Evolutionary conservation across 2,329 filamentous ascomycete species (phyloP).

Genomic region (Colletotrichum cordylinicola): DNA sequence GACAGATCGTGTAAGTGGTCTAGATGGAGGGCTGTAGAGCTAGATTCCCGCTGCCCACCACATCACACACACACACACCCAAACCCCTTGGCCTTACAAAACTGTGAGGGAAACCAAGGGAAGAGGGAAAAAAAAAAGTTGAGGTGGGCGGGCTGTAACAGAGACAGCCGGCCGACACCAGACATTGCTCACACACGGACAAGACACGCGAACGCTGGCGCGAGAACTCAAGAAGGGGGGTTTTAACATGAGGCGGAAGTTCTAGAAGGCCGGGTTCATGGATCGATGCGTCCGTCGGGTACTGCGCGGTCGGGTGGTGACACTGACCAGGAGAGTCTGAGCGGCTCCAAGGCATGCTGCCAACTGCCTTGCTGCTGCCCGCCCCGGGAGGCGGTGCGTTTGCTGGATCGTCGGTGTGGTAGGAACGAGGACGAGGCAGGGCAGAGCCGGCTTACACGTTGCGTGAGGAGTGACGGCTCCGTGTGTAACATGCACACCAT

Average conservation of each 20-base stretch:
- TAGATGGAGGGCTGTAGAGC: not conserved
- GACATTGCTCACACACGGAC: not conserved
- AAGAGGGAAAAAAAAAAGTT: not conserved
- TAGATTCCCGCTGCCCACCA: not conserved
- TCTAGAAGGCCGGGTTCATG: constrained; percentile 3
- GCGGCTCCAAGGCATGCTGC: not conserved
- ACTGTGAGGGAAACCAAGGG: not conserved
- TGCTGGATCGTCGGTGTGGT: not conserved
- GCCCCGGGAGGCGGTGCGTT: not conserved
- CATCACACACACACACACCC: too few relatives aligned
- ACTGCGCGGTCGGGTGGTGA: not conserved
- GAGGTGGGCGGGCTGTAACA: not conserved
- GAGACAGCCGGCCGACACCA: not conserved
- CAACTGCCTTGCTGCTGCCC: not conserved
- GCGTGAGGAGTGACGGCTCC: not conserved
- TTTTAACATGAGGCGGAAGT: not conserved
- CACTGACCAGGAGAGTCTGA: not conserved
- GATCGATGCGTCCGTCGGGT: not conserved
- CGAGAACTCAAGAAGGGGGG: not conserved
- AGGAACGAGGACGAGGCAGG: not conserved
- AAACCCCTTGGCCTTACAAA: not conserved
- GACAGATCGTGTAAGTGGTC: not conserved
- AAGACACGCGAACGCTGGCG: not conserved
- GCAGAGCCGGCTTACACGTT: not conserved
- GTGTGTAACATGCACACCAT: not conserved